Base-by-base conservation (phyloP, 768 basidiomycete species). In the Russula foetens region DNA sequence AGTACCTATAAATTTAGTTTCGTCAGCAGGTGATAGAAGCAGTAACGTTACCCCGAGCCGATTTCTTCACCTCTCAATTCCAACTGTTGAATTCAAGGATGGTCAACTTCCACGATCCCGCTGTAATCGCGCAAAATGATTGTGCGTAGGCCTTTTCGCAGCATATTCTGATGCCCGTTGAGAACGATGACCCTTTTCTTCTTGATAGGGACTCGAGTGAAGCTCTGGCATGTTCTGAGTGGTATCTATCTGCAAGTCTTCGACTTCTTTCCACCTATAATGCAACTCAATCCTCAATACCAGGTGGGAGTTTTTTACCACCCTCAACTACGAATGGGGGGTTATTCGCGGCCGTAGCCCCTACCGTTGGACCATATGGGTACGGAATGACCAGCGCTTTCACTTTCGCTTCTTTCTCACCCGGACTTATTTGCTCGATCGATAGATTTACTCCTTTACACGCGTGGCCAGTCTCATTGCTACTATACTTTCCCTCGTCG, bases 361-460 rank as follows among this genome's bases (percentile, higher is more conserved):
- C 19, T 59, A 59, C 38, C 35, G 45, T 8, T 59, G 51, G 58
- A 29, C 58, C 7, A 59, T 59, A 53, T 59, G 52, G 58, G 58
- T 59, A 4, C 1, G 58, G 47, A 11, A 6, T 15, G 7, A 8
- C 3, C 7, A 7, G 23, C 38, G 14, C 29, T 26, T n/a, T 50
- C 33, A 35, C 9, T 35, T 35, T 11, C 2, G 4, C 2, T 35
- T 35, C 14, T 35, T 35, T 35, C 11, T 35, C 9, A 2, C 35
- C 8, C 35, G 11, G 2, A 35, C 38, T 53, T 1, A 49, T n/a
- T 5, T 38, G 5, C 19, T 26, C 26, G 15, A 11, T 19, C 8
- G 0, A 23, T 38, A 63, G 62, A 17, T 63, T 19, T 63, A 63
- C 24, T 63, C 53, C 29, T 9, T 63, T 1, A 54, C 58, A 2